These are phyloP conservation scores for Teratosphaeria zuluensis DNA, from an alignment of 2,329 filamentous ascomycete species.

Conservation along the genomic window DNA sequence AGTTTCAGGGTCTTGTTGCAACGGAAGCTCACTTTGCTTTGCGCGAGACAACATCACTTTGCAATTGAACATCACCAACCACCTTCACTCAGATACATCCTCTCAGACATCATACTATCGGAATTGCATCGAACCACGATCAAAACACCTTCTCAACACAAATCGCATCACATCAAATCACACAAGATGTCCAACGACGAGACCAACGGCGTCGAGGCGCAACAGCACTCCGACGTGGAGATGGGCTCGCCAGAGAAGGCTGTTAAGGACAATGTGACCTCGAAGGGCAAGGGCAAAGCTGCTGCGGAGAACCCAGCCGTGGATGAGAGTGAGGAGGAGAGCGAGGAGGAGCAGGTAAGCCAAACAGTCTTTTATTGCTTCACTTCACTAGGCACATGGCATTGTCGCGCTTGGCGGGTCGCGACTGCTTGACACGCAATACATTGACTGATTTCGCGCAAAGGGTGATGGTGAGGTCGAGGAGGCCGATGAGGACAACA, in stretches of 20 bases:
- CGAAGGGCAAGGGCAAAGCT: constrained; percentile 73
- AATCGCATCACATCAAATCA: neutral
- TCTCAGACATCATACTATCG: neutral
- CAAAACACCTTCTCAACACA: neutral
- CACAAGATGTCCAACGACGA: constrained; percentile 14
- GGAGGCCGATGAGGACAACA: constrained; percentile 67
- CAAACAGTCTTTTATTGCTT: neutral
- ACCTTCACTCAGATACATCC: neutral
- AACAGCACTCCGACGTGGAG: constrained; percentile 25
- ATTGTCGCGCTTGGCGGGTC: neutral
- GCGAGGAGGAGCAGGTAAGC: constrained; percentile 37
- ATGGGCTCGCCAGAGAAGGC: constrained; percentile 34
- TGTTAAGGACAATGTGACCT: constrained; percentile 42
- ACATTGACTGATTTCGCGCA: neutral
- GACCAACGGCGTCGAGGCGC: constrained; percentile 2
- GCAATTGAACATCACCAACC: neutral
- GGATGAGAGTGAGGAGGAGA: constrained; percentile 43
- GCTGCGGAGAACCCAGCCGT: constrained; percentile 59
- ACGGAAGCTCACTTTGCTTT: neutral
- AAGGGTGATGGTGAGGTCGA: constrained; percentile 38
- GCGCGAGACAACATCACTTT: neutral
- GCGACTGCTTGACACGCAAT: neutral
- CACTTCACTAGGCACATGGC: neutral
- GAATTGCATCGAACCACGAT: neutral
- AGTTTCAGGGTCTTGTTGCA: neutral